phyloP scores from a whole-genome alignment of 345 rosid species.

The Adansonia digitata region DNA sequence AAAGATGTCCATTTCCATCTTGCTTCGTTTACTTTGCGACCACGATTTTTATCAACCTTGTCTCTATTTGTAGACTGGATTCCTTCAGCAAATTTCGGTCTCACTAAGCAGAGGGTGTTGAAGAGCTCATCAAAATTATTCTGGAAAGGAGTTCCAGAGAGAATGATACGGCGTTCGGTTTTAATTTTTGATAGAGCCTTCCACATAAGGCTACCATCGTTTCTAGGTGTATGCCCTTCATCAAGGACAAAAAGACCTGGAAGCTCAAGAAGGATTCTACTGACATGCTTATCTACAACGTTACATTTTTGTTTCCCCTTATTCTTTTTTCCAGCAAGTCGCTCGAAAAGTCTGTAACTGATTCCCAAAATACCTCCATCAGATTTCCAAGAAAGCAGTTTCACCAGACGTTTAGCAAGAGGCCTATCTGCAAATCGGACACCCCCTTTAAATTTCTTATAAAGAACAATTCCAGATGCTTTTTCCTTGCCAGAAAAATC shows the following conservation, averaged over 20 bases:
- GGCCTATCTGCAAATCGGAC: background rate
- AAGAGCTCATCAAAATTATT: conserved; percentile 52
- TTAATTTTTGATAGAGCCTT: conserved; percentile 31
- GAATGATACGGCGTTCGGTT: conserved; percentile 42
- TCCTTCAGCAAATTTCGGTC: conserved; percentile 25
- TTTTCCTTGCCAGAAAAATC: conserved; percentile 37
- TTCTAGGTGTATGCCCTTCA: conserved; percentile 64
- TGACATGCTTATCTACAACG: background rate
- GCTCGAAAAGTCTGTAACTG: conserved; percentile 38
- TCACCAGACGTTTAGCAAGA: conserved; percentile 24
- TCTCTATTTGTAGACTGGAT: background rate
- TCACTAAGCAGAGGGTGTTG: conserved; percentile 40
- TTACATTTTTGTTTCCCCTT: conserved; percentile 4
- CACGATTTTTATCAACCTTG: conserved; percentile 18
- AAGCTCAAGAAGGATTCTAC: conserved; percentile 25
- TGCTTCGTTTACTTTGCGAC: conserved; percentile 18
- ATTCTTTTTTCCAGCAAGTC: conserved; percentile 25
- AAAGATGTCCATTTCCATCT: conserved; percentile 28
- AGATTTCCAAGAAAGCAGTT: conserved; percentile 46
- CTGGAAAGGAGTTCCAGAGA: conserved; percentile 72
- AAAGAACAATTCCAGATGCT: background rate
- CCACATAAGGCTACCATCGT: conserved; percentile 36
- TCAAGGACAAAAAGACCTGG: conserved; percentile 51
- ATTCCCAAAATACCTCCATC: conserved; percentile 38
- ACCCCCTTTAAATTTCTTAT: background rate